Conservation (phyloP, 1,284 basidiomycete genomes). For the Trametes polyzona region DNA sequence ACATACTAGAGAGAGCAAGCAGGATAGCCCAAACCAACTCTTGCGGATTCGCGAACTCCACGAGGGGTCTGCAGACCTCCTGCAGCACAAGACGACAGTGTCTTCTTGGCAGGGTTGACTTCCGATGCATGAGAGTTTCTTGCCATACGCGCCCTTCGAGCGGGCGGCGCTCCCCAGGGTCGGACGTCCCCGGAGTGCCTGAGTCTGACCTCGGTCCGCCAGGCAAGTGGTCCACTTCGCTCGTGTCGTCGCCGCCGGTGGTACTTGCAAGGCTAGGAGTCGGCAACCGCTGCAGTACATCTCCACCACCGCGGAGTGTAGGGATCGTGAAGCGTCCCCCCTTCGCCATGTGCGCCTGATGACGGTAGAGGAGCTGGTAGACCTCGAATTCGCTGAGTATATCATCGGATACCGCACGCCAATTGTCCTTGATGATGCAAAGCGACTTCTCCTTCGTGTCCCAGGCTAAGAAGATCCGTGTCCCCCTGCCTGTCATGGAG, state of each 20-base stretch:
- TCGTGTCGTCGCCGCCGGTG: background rate
- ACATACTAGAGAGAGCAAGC: background rate
- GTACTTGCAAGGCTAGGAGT: background rate
- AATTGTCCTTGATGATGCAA: conserved; percentile 10
- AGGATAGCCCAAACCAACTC: background rate
- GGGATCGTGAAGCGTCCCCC: background rate
- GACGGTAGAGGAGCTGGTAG: background rate
- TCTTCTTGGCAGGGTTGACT: background rate
- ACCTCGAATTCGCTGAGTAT: background rate
- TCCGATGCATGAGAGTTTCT: too few relatives aligned
- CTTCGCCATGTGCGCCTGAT: too few relatives aligned
- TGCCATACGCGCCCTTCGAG: too few relatives aligned
- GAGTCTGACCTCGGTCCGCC: too few relatives aligned
- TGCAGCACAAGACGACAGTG: background rate
- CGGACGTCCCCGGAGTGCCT: too few relatives aligned
- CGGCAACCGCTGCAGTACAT: background rate
- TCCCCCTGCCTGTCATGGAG: background rate
- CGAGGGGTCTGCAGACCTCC: background rate
- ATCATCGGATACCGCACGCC: background rate
- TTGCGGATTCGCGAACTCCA: background rate
- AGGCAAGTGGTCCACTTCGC: background rate
- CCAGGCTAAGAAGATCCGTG: background rate
- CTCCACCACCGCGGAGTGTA: background rate
- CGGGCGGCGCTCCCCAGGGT: too few relatives aligned
- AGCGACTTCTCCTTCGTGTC: background rate